Evolutionary conservation across 306 rosid species (phyloP).

Genomic region (Psophocarpus tetragonolobus): DNA sequence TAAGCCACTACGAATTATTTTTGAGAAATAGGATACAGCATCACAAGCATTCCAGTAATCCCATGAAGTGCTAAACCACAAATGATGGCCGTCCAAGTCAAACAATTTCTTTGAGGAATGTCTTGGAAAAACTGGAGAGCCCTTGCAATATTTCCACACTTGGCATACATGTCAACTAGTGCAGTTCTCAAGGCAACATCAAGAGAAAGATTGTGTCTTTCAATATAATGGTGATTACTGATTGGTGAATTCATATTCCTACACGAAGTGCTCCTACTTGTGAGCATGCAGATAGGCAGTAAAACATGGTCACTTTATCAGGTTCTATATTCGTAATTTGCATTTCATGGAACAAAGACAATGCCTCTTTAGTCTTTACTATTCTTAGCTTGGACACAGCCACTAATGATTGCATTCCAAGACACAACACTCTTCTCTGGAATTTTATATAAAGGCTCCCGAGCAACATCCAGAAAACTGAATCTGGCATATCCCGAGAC

Average conservation of each 20-base stretch:
- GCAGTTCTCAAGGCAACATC: constrained; percentile 79
- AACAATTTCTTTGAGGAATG: constrained; percentile 64
- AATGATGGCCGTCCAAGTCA: constrained; percentile 89
- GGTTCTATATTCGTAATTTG: constrained; percentile 60
- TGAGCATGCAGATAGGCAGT: constrained; percentile 81
- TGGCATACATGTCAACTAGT: constrained; percentile 81
- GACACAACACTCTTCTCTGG: constrained; percentile 74
- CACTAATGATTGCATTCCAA: constrained; percentile 87
- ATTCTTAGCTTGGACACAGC: constrained; percentile 70
- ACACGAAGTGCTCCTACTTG: constrained; percentile 79
- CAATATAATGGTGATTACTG: constrained; percentile 61
- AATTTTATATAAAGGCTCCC: constrained; percentile 51
- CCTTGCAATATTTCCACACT: constrained; percentile 74
- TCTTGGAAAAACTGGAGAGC: constrained; percentile 70
- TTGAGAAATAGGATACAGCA: constrained; percentile 62
- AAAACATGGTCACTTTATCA: constrained; percentile 66
- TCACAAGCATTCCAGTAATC: constrained; percentile 49
- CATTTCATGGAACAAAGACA: constrained; percentile 82
- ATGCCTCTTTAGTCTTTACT: constrained; percentile 78
- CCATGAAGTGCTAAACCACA: constrained; percentile 80
- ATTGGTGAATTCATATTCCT: constrained; percentile 89
- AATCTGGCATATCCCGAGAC: constrained; percentile 75
- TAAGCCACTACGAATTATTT: constrained; percentile 63
- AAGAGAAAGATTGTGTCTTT: constrained; percentile 45
- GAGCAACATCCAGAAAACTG: constrained; percentile 62